phyloP scores from a whole-genome alignment of 768 basidiomycete genomes.

The Termitomyces sp. region DNA sequence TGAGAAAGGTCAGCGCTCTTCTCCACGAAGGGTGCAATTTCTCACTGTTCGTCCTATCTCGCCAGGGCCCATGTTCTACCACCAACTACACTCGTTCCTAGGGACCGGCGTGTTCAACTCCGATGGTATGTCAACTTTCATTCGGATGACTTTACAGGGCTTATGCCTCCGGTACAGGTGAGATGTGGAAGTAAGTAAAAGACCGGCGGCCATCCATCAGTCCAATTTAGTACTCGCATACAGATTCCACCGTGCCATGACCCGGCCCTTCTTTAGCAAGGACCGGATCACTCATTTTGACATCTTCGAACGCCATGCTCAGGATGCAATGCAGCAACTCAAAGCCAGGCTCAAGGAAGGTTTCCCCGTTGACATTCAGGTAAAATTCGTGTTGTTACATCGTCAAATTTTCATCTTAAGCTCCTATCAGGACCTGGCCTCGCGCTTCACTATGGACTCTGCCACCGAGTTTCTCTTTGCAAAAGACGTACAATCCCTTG shows the following conservation, averaged over 20 bases:
- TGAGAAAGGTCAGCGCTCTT: constrained; percentile 30
- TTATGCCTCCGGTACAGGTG: constrained; percentile 31
- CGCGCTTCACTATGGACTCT: constrained; percentile 57
- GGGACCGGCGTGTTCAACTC: constrained; percentile 59
- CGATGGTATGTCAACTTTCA: constrained; percentile 35
- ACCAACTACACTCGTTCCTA: constrained; percentile 31
- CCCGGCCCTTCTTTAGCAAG: constrained; percentile 64
- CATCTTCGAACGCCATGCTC: constrained; percentile 51
- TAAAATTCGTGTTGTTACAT: constrained; percentile 13
- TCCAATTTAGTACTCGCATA: neutral
- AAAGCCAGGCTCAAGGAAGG: constrained; percentile 39
- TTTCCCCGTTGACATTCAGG: constrained; percentile 57
- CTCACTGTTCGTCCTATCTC: neutral
- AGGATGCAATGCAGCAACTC: constrained; percentile 39
- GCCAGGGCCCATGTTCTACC: constrained; percentile 21
- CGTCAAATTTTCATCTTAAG: neutral
- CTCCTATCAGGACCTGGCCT: constrained; percentile 31
- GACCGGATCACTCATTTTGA: constrained; percentile 61
- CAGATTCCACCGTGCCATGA: constrained; percentile 63
- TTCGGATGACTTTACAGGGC: neutral
- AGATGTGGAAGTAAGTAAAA: constrained; percentile 61
- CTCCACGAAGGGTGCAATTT: neutral
- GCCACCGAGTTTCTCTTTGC: constrained; percentile 61
- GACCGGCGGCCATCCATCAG: neutral
- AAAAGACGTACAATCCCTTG: constrained; percentile 43